These are phyloP conservation scores for Kazachstania sp. DNA, from an alignment of 1,139 yeast species.

Conservation along the genomic window DNA sequence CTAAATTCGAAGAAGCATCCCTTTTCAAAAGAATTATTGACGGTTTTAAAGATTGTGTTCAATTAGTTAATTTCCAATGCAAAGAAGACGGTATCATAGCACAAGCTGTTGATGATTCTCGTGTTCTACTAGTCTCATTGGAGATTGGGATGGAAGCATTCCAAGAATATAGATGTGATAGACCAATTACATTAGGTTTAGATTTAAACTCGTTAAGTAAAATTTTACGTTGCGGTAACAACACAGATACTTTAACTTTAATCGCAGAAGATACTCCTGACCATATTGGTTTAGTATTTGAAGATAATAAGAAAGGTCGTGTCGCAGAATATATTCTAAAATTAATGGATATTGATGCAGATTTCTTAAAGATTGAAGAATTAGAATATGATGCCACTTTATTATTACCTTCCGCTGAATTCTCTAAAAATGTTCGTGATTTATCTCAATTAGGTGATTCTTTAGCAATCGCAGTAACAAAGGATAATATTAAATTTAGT, in stretches of 20 bases:
- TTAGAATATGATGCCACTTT: constrained; percentile 84
- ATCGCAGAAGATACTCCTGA: constrained; percentile 92
- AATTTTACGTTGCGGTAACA: constrained; percentile 84
- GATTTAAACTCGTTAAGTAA: constrained; percentile 81
- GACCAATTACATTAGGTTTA: constrained; percentile 85
- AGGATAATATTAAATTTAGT: constrained; percentile 83
- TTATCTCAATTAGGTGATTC: constrained; percentile 81
- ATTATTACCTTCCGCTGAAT: constrained; percentile 80
- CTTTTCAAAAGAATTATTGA: constrained; percentile 87
- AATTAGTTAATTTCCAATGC: constrained; percentile 92
- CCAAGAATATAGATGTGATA: constrained; percentile 89
- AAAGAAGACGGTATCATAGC: constrained; percentile 90
- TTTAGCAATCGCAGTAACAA: constrained; percentile 74
- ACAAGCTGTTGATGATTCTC: constrained; percentile 96
- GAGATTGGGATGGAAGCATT: constrained; percentile 88
- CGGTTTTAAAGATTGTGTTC: constrained; percentile 87
- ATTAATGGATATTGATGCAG: constrained; percentile 94
- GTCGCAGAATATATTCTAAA: constrained; percentile 87
- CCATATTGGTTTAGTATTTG: constrained; percentile 71
- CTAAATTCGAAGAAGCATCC: constrained; percentile 89
- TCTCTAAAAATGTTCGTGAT: constrained; percentile 85
- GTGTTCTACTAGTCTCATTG: constrained; percentile 84
- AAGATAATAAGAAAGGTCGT: constrained; percentile 83
- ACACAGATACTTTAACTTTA: constrained; percentile 78
- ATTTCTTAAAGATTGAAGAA: constrained; percentile 87